These are phyloP conservation scores for Echium plantagineum DNA, from an alignment of 257 asterid genomes.

Conservation along the genomic window DNA sequence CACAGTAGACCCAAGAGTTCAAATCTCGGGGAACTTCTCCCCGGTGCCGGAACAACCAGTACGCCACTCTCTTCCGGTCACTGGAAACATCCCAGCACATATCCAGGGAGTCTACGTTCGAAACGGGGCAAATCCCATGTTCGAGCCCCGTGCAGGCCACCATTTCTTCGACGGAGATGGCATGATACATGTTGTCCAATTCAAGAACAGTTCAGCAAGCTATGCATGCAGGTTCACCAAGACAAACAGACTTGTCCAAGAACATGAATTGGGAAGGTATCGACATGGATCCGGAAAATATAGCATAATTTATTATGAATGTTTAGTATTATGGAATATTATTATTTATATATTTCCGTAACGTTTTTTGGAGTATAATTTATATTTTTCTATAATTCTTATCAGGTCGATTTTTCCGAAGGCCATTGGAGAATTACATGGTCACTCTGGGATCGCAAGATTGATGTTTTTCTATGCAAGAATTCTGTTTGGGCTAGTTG, in stretches of 20 bases:
- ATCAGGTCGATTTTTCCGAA: conserved; percentile 44
- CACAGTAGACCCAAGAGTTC: conserved; percentile 46
- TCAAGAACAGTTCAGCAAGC: conserved; percentile 28
- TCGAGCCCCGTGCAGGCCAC: conserved; percentile 50
- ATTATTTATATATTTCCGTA: too few relatives aligned
- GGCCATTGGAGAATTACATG: conserved; percentile 69
- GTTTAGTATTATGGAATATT: too few relatives aligned
- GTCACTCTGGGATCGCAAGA: conserved; percentile 49
- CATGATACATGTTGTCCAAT: conserved; percentile 51
- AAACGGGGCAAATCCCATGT: conserved; percentile 70
- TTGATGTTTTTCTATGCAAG: conserved; percentile 41
- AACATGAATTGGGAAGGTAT: conserved; percentile 35
- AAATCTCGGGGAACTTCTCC: conserved; percentile 51
- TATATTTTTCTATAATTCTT: too few relatives aligned
- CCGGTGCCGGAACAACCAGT: conserved; percentile 56
- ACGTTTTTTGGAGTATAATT: too few relatives aligned
- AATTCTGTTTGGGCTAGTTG: conserved; percentile 37
- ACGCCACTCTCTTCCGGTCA: conserved; percentile 26
- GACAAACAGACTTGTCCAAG: conserved; percentile 45
- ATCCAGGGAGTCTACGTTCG: conserved; percentile 48
- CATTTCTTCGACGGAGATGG: conserved; percentile 77
- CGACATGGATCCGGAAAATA: too few relatives aligned
- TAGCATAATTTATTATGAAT: too few relatives aligned
- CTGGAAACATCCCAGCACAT: conserved; percentile 39
- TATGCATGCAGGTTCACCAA: conserved; percentile 63